Base-by-base conservation (phyloP, 108 stramenopile genomes). In the Nitzschia palea region DNA sequence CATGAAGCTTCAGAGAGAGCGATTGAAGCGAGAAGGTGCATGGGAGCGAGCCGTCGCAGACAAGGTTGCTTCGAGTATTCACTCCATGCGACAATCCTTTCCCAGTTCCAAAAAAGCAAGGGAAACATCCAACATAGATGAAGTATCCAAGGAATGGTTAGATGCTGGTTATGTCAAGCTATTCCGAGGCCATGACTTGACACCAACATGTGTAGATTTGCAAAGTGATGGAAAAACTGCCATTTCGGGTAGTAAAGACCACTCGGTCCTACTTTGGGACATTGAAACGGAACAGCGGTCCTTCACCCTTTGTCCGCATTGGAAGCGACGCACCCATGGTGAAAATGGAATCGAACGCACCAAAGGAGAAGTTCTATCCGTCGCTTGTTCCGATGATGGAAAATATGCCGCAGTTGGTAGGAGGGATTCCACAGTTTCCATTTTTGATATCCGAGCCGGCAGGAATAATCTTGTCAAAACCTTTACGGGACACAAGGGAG, bases 231-330 rank as follows among this genome's bases (percentile, higher is more conserved):
- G 83, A 23, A 50, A 61, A 4, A 62, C 44, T 37, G 89, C 86
- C 12, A 82, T 86, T 33, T 95, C 95, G 18, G 99, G 97, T 26
- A 79, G 93, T 37, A 99, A 99, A 80, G 99, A 99, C 75, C 95
- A 97, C 65, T 90, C 94, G 0, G 71, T 99, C 22, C 53, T 96
- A 47, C 50, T 80, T 32, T 98, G 94, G 92, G 94, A 99, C 73
- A 78, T 97, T 2, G 91, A 97, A 69, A 85, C 79, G 0, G 90
- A 86, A 22, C 80, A 62, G 29, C 71, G 62, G 29, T 32, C 74
- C 1, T 53, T 60, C 0, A 73, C 58, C 15, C 47, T 93, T 14
- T 68, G 69, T 28, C 77, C 77, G 18, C 35, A 62, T 27, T 81
- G 82, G 71, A 86, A 86, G 52, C 64, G 66, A 23, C 53, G 51